Evolutionary conservation across 2,329 filamentous ascomycete genomes (phyloP).

Genomic region (Aotearoamyces nothofagi): DNA sequence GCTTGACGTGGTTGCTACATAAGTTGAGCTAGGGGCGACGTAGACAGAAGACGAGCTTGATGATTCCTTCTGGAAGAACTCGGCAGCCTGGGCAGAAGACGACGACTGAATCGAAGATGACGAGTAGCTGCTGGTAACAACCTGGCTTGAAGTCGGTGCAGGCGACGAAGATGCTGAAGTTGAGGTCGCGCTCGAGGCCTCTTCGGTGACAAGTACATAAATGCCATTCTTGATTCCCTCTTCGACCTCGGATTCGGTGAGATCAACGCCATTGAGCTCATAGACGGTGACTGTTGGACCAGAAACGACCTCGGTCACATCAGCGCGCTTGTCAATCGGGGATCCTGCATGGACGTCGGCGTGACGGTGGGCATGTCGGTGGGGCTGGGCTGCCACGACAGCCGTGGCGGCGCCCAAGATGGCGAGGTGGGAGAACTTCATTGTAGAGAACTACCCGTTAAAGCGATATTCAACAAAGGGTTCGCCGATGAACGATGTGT

Average conservation of each 20-base stretch:
- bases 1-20: slow-evolving; percentile 20
- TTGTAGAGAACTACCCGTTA: slow-evolving; percentile 17
- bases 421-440: slow-evolving; percentile 17
- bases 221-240: slow-evolving; percentile 56
- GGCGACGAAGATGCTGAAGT: slow-evolving; percentile 22
- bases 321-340: slow-evolving; percentile 29
- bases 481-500: slow-evolving; percentile 6
- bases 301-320: slow-evolving; percentile 26
- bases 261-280: slow-evolving; percentile 45
- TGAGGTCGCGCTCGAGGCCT: slow-evolving; percentile 31
- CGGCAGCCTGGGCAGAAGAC: slow-evolving; percentile 13
- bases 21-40: slow-evolving; percentile 21
- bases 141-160: slow-evolving; percentile 18
- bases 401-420: slow-evolving; percentile 22
- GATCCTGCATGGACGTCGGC: slow-evolving; percentile 34
- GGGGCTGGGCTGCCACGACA: slow-evolving; percentile 41
- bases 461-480: neutral
- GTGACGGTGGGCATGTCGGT: slow-evolving; percentile 42
- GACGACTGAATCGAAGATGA: slow-evolving; percentile 16
- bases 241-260: slow-evolving; percentile 51
- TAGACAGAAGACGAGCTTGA: slow-evolving; percentile 19
- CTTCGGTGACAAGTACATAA: slow-evolving; percentile 50
- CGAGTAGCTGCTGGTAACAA: slow-evolving; percentile 15
- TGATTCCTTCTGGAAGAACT: slow-evolving; percentile 9
- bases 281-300: slow-evolving; percentile 56